Conservation (phyloP, 768 basidiomycete species). For the Chalciporus chontae region DNA sequence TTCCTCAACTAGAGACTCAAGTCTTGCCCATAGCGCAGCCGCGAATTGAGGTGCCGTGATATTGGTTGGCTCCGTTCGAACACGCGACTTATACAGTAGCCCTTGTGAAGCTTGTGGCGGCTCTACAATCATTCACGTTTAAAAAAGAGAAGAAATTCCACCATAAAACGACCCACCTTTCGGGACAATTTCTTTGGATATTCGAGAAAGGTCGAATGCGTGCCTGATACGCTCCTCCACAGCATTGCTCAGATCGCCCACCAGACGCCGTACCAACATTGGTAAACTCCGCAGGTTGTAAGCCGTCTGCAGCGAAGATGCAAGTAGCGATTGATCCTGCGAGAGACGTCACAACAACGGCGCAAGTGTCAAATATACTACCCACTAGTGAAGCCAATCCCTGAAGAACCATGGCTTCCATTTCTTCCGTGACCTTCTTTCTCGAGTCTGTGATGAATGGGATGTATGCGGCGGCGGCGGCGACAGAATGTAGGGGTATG, state of each 20-base stretch:
- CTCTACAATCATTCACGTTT: conserved; percentile 9
- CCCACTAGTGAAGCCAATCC: conserved; percentile 76
- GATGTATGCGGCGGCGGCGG: conserved; percentile 65
- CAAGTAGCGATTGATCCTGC: conserved; percentile 87
- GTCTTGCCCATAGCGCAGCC: conserved; percentile 47
- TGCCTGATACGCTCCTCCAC: conserved; percentile 77
- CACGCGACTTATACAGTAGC: conserved; percentile 76
- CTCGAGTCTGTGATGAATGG: conserved; percentile 71
- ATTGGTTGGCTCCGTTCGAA: conserved; percentile 88
- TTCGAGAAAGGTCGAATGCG: conserved; percentile 82
- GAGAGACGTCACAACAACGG: background rate
- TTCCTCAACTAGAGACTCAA: conserved; percentile 79
- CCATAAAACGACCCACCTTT: conserved; percentile 53
- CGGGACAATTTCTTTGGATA: conserved; percentile 79
- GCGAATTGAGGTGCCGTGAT: conserved; percentile 85
- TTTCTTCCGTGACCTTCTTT: conserved; percentile 69
- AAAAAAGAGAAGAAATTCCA: background rate
- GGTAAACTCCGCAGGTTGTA: conserved; percentile 88
- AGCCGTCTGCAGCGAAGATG: conserved; percentile 93
- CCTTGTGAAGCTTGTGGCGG: conserved; percentile 29
- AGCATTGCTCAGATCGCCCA: conserved; percentile 76
- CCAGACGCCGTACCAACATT: conserved; percentile 72
- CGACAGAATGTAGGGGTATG: conserved; percentile 70
- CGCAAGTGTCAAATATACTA: conserved; percentile 6
- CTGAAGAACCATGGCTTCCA: conserved; percentile 86